Conservation (phyloP, 1,284 basidiomycete species). For the Cryptococcus sp. region DNA sequence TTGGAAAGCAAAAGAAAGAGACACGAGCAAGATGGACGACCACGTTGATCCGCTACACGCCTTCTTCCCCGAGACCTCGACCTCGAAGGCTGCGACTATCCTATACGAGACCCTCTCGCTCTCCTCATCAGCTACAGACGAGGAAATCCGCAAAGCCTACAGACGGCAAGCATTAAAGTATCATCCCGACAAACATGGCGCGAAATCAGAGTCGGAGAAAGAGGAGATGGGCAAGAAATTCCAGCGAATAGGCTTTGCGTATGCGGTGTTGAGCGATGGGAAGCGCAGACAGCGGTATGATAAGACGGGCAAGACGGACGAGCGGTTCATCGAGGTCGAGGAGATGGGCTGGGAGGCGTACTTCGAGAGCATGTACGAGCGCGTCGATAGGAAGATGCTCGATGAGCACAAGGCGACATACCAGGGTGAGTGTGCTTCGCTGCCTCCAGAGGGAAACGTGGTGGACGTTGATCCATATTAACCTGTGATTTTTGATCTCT, state of each 20-base stretch:
- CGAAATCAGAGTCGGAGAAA: slow-evolving; percentile 61
- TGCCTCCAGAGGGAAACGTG: neutral
- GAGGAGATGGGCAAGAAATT: slow-evolving; percentile 71
- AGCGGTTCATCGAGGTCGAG: slow-evolving; percentile 67
- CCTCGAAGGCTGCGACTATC: slow-evolving; percentile 31
- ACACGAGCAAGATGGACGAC: slow-evolving; percentile 59
- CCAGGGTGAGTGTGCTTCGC: slow-evolving; percentile 64
- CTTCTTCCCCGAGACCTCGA: slow-evolving; percentile 72
- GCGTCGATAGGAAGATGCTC: slow-evolving; percentile 77
- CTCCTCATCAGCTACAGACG: slow-evolving; percentile 59
- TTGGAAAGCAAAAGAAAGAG: neutral
- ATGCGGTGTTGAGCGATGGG: slow-evolving; percentile 78
- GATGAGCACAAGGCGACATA: slow-evolving; percentile 89
- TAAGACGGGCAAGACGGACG: slow-evolving; percentile 77
- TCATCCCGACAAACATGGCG: slow-evolving; percentile 86
- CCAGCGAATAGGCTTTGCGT: slow-evolving; percentile 88
- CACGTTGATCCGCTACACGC: slow-evolving; percentile 68
- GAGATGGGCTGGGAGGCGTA: slow-evolving; percentile 91
- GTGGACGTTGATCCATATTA: neutral
- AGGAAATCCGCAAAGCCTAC: slow-evolving; percentile 80
- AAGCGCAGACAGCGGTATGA: slow-evolving; percentile 75
- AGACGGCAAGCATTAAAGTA: slow-evolving; percentile 75
- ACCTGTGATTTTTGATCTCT: neutral
- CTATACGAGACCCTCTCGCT: slow-evolving; percentile 74
- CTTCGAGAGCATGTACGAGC: slow-evolving; percentile 83